Base-by-base conservation (phyloP, 257 asterid genomes). In the Vinca minor region DNA sequence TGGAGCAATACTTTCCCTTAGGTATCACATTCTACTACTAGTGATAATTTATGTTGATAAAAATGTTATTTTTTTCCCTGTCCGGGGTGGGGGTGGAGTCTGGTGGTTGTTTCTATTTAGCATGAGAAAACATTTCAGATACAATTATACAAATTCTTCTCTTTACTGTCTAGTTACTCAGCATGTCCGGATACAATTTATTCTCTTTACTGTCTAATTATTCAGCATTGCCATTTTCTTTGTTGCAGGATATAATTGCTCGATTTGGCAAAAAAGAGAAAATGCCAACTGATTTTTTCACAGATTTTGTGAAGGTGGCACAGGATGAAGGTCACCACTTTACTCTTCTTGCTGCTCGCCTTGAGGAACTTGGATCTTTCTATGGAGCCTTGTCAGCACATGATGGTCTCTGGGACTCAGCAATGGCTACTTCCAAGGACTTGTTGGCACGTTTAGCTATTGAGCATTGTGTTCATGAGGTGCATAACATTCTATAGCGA, bases 391-490 rank as follows among this genome's bases (percentile, higher is more conserved):
- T 92, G 34, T 87, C 96, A 34, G 96, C 95, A 67, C 98, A 92
- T 65, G 98, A 92, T 67, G 98, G 98, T 58, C 90, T 92, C 54
- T 92, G 98, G 98, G 98, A 88, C 76, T 92, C 98, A 15, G 98
- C 98, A 23, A 77, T 66, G 61, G 89, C 90, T 60, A 92, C 98
- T 70, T 87, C 96, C 10, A 79, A 82, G 60, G 92, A 88, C 74
- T 59, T 92, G 76, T 65, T 79, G 76, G 87, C 95, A 44, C 95
- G 98, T 41, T 71, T 92, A 72, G 95, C 96, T 49, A 73, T 92
- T 56, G 98, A 92, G 48, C 98, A 89, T 38, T 92, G 98, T 52
- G 98, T 92, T 73, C 98, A 92, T 42, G 98, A 92, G 98, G 98
- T 92, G 66, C 35, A 68, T 62, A 52, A 50, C 63, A 39, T 32